A percentile compares a stretch with the other conserved stretches of the same genome.
Evolutionary conservation across 2,329 filamentous ascomycete genomes (phyloP).

Genomic region (Scortechinia acanthostroma): DNA sequence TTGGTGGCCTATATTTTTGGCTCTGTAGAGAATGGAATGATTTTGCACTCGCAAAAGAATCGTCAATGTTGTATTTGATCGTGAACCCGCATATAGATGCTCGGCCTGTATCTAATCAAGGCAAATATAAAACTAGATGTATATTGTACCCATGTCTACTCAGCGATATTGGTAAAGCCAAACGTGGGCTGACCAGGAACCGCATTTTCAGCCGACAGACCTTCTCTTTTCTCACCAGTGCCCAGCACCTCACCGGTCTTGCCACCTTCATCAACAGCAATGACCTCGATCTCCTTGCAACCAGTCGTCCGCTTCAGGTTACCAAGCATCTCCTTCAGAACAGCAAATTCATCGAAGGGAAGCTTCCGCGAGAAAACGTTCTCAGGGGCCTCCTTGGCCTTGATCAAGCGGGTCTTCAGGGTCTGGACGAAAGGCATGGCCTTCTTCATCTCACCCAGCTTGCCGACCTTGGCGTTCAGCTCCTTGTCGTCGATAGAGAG

Average conservation of each 20-base stretch:
- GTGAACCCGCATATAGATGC: too few species aligned
- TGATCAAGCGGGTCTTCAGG: constrained; percentile 71
- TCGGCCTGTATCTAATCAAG: too few species aligned
- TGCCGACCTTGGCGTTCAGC: constrained; percentile 70
- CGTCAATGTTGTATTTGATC: too few species aligned
- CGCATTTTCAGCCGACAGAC: constrained; percentile 60
- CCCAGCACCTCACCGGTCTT: constrained; percentile 1
- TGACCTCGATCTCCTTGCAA: constrained; percentile 64
- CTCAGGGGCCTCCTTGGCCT: constrained; percentile 58
- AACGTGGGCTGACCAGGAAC: constrained; percentile 79
- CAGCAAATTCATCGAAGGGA: constrained; percentile 75
- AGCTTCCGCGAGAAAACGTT: constrained; percentile 78
- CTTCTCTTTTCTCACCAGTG: constrained; percentile 29
- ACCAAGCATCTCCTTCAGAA: constrained; percentile 70
- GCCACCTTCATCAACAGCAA: constrained; percentile 20
- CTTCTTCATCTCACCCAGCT: constrained; percentile 88
- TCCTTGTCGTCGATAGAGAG: constrained; percentile 68
- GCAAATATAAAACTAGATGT: too few species aligned
- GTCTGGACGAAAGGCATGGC: constrained; percentile 93
- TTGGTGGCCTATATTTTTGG: too few species aligned
- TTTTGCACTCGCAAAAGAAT: too few species aligned
- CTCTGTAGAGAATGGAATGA: too few species aligned
- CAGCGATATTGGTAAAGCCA: constrained; percentile 71
- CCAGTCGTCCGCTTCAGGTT: constrained; percentile 71
- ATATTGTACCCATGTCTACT: not conserved